A percentile compares a stretch with the other conserved stretches of the same genome.
Evolutionary conservation across 345 rosid genomes (phyloP).

Genomic region (Durio zibethinus): DNA sequence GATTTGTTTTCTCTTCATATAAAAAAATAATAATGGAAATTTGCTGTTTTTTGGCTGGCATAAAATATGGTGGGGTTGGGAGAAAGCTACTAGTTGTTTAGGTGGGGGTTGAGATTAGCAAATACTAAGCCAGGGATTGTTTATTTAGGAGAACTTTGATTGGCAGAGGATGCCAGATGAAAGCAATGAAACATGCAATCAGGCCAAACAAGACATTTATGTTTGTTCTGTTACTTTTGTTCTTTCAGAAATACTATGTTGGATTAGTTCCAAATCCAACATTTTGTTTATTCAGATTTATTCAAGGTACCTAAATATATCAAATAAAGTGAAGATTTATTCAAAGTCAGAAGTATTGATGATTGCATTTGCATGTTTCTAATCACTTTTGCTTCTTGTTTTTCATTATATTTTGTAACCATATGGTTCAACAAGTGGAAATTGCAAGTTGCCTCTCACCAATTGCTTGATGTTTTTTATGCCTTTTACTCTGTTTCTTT

Average conservation of each 20-base stretch:
- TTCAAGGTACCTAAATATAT: too few relatives aligned
- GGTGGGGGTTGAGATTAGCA: not conserved
- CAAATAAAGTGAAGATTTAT: too few relatives aligned
- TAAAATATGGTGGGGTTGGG: not conserved
- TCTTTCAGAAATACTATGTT: not conserved
- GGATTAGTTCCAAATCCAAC: not conserved
- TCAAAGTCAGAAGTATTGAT: not conserved
- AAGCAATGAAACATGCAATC: not conserved
- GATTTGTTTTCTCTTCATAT: not conserved
- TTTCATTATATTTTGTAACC: too few relatives aligned
- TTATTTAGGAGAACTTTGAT: not conserved
- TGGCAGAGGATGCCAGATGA: not conserved
- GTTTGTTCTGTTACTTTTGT: not conserved
- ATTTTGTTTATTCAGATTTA: too few relatives aligned
- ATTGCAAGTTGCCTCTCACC: not conserved
- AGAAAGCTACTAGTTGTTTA: not conserved
- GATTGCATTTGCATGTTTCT: not conserved
- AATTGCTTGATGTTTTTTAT: not conserved
- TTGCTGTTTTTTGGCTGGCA: constrained; percentile 22
- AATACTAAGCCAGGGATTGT: not conserved
- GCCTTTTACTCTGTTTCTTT: not conserved
- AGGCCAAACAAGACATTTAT: not conserved
- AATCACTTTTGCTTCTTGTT: not conserved
- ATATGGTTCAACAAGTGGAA: not conserved
- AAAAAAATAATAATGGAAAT: not conserved